Conservation (phyloP, 148 eudicot species). For the Drosera capensis region DNA sequence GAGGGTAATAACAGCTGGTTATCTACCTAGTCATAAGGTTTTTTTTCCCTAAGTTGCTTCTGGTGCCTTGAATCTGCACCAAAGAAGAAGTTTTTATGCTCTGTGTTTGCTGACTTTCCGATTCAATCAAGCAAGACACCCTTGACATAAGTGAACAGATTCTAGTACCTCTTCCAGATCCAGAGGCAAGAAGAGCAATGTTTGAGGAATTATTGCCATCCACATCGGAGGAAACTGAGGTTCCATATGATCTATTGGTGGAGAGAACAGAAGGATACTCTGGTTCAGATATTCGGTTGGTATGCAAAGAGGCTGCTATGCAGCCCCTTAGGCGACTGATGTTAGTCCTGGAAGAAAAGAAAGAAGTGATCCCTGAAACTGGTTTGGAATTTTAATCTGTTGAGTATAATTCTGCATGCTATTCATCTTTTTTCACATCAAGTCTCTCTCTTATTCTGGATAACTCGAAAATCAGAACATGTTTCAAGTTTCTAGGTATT, state of each 20-base stretch:
- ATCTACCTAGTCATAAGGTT: no score
- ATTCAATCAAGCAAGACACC: slow-evolving; percentile 4
- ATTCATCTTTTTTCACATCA: no score
- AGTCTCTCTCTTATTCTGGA: no score
- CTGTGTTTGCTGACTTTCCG: no score
- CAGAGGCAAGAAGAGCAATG: slow-evolving; percentile 87
- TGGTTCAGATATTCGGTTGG: slow-evolving; percentile 83
- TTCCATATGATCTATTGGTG: slow-evolving; percentile 69
- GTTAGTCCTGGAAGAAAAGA: slow-evolving; percentile 52
- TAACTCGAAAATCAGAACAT: no score
- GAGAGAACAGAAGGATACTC: slow-evolving; percentile 81
- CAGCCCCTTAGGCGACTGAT: slow-evolving; percentile 87
- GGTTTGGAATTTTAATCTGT: slow-evolving; percentile 32
- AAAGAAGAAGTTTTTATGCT: no score
- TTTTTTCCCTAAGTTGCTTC: no score
- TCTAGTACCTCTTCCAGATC: slow-evolving; percentile 93
- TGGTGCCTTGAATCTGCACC: no score
- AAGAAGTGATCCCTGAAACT: slow-evolving; percentile 61
- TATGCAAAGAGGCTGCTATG: slow-evolving; percentile 99
- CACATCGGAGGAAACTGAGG: slow-evolving; percentile 23
- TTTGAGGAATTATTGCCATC: slow-evolving; percentile 77
- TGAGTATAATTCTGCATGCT: background rate
- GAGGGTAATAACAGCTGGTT: no score
- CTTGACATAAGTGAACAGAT: slow-evolving; percentile 33
- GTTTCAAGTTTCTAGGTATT: no score